Base-by-base conservation (phyloP, 2,329 filamentous ascomycete species). In the Xenoacremonium recifei region DNA sequence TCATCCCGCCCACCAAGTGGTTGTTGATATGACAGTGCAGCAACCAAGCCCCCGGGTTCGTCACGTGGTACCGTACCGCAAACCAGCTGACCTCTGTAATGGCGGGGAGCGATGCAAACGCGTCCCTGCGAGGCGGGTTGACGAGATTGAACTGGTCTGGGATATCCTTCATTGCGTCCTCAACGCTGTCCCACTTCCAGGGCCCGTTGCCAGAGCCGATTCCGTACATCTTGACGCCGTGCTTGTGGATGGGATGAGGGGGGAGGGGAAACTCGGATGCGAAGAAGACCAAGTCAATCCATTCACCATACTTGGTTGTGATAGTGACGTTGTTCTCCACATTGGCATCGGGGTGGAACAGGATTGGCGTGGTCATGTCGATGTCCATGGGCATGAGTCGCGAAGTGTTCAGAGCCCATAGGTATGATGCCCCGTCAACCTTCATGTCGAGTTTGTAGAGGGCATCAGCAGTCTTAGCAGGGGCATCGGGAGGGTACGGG, bases 161-260 rank as follows among this genome's bases (percentile, higher is more conserved):
- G 0, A 65, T 60, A 12, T 67, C 66, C 10, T 59, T 52, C 2
- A 68, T 62, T 0, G 80, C 80, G 40, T 80, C 75, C 0, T 69
- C 73, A 0, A 83, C 74, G 1, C 68, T 71, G 3, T 56, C 58
- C 68, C 75, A 84, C 11, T 64, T 70, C 55, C 77, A 85, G 2
- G 49, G 40, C 0, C 77, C 77, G 0, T 50, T 51, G 2, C 79
- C 80, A 0, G 62, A 44, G 1, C 80, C 81, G 23, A 85, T 69
- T 16, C 73, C 62, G 51, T 71, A 83, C 63, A 76, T 79, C 56
- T 80, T 81, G 52, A 75, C 79, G 35, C 75, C 73, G 61, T 85
- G 81, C 65, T 83, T 83, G 69, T 85, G 81, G 37, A 85, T 76
- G 0, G 79, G 76, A 44, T 85, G 81, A 9, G 63, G 54, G 1